Percentiles rank a stretch among this genome's conserved stretches.
phyloP scores from a whole-genome alignment of 1,284 basidiomycete genomes.

The Apiotrichum akiyoshidainum region DNA sequence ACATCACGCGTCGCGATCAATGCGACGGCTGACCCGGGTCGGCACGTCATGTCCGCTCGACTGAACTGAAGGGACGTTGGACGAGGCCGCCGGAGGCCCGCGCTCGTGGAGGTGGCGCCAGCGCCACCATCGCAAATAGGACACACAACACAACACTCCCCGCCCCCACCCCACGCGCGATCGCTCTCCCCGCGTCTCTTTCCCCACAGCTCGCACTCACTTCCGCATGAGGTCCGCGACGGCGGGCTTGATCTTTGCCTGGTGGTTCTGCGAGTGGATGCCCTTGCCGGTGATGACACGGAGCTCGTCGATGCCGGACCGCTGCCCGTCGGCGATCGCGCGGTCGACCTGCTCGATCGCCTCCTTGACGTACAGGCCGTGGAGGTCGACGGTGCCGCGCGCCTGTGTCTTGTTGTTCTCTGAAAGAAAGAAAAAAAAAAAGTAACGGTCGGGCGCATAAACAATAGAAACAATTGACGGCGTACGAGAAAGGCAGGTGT shows the following conservation, averaged over 20 bases:
- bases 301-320: conserved; percentile 65
- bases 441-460: background rate
- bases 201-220: conserved; percentile 39
- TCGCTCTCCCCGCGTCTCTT: background rate
- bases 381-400: conserved; percentile 77
- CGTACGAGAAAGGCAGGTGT: background rate
- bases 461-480: no score
- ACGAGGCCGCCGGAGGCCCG: no score
- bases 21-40: no score
- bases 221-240: conserved; percentile 82
- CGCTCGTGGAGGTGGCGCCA: no score
- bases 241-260: conserved; percentile 88
- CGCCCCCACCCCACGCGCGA: no score
- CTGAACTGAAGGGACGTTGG: no score
- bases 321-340: conserved; percentile 66
- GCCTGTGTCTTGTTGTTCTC: conserved; percentile 78
- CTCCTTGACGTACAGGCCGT: conserved; percentile 90
- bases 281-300: conserved; percentile 88
- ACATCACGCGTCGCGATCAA: no score
- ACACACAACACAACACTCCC: no score
- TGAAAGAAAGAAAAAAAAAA: conserved; percentile 37
- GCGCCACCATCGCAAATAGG: no score
- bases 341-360: conserved; percentile 69
- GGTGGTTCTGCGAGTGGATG: conserved; percentile 73
- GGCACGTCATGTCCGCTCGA: no score